A percentile compares a stretch with the other conserved stretches of the same genome.
Evolutionary conservation across 2,329 filamentous ascomycete species (phyloP).

Genomic region (Aspergillus calidoustus): DNA sequence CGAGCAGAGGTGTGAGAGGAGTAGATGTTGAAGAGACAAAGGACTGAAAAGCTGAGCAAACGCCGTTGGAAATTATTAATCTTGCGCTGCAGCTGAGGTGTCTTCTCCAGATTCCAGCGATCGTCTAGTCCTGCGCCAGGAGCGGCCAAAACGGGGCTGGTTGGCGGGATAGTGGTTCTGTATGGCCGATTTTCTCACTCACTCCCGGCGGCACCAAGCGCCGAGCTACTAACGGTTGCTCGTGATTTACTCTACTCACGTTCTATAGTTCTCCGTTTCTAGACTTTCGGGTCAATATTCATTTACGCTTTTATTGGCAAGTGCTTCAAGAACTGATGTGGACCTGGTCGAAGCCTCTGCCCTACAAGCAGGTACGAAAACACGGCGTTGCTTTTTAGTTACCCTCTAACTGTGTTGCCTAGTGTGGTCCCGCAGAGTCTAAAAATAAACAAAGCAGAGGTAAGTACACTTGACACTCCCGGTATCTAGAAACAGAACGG

Average conservation of each 20-base stretch:
- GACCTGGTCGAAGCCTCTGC: not conserved
- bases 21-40: not conserved
- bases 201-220: not conserved
- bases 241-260: conserved; percentile 9
- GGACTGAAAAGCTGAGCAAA: conserved; percentile 4
- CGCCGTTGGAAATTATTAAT: not conserved
- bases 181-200: conserved; percentile 8
- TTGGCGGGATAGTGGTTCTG: conserved; percentile 10
- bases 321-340: not conserved
- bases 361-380: conserved; percentile 15
- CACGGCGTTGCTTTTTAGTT: not conserved
- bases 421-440: conserved; percentile 7
- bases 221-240: not conserved
- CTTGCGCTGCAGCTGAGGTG: conserved; percentile 7
- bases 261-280: not conserved
- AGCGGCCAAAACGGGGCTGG: conserved; percentile 14
- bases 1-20: not conserved
- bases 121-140: conserved; percentile 8
- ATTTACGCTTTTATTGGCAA: not conserved
- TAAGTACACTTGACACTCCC: not conserved
- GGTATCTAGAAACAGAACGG: conserved; percentile 4
- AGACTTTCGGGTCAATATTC: not conserved
- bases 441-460: conserved; percentile 19
- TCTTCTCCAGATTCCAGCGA: conserved; percentile 17
- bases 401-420: conserved; percentile 18